A percentile compares a stretch with the other conserved stretches of the same genome.
phyloP scores from a whole-genome alignment of 2,329 filamentous ascomycete species.

The Arachnopeziza araneosa region DNA sequence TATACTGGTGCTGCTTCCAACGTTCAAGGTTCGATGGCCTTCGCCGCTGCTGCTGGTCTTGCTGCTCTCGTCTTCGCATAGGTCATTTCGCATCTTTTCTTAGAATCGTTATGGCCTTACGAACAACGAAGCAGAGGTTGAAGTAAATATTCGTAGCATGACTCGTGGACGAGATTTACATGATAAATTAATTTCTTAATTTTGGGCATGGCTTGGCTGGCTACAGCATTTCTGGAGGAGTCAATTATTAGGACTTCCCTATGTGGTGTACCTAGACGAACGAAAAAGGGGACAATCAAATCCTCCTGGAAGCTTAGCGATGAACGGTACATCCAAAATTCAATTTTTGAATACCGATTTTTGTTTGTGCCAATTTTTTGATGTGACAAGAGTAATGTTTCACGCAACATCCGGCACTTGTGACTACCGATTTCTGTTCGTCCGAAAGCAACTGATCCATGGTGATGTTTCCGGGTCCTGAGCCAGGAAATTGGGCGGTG shows the following conservation, averaged over 20 bases:
- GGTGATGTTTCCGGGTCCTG: not conserved
- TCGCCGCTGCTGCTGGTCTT: conserved; percentile 24
- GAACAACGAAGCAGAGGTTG: conserved; percentile 13
- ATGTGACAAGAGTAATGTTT: not conserved
- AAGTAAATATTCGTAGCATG: conserved; percentile 11
- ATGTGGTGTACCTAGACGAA: conserved; percentile 1
- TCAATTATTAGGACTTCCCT: conserved; percentile 9
- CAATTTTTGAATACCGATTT: conserved; percentile 18
- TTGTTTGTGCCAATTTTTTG: not conserved
- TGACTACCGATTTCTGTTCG: not conserved
- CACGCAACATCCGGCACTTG: not conserved
- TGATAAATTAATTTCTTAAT: conserved; percentile 19
- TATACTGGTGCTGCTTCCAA: conserved; percentile 28
- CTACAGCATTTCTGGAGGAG: conserved; percentile 12
- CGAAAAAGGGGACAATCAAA: conserved; percentile 8
- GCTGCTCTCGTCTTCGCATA: conserved; percentile 31
- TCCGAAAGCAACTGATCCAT: not conserved
- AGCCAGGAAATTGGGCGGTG: not conserved
- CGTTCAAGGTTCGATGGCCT: conserved; percentile 28
- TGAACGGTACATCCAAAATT: conserved; percentile 13
- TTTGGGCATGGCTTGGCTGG: conserved; percentile 11
- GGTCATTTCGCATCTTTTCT: conserved; percentile 21
- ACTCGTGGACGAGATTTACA: conserved; percentile 11
- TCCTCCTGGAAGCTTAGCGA: conserved; percentile 16
- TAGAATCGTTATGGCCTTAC: conserved; percentile 27